These are phyloP conservation scores for Nannochloropsis gaditana DNA, from an alignment of 108 stramenopile genomes.

Conservation along the genomic window DNA sequence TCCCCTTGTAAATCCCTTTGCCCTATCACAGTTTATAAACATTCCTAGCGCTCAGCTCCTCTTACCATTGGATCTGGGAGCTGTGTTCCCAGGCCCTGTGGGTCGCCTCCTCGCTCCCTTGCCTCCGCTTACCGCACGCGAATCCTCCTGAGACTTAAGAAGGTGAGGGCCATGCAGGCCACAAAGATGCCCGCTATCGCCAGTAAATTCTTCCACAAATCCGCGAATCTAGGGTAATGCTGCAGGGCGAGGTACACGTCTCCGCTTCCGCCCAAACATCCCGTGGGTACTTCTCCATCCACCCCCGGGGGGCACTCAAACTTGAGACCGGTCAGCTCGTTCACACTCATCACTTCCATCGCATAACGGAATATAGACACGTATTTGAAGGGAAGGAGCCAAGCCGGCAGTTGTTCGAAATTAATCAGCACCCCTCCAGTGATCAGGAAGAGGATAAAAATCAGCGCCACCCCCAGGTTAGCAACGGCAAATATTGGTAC, in stretches of 20 bases:
- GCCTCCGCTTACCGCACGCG: background rate
- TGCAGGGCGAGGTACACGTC: background rate
- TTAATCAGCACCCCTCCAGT: conserved; percentile 16
- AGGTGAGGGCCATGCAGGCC: background rate
- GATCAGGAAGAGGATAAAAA: conserved; percentile 11
- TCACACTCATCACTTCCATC: background rate
- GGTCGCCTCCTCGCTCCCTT: background rate
- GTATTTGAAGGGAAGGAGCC: background rate
- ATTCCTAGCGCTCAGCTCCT: too few relatives aligned
- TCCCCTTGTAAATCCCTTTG: too few relatives aligned
- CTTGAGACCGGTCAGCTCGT: background rate
- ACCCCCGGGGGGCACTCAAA: background rate
- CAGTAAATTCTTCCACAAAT: background rate
- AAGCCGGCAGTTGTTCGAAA: background rate
- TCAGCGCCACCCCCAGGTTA: conserved; percentile 7
- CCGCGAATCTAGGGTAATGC: background rate
- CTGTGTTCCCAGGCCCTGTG: too few relatives aligned
- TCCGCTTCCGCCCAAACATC: background rate
- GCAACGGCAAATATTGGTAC: background rate
- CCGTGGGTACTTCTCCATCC: background rate
- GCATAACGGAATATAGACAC: background rate
- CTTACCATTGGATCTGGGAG: too few relatives aligned
- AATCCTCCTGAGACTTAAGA: conserved; percentile 13
- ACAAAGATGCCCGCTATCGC: background rate
- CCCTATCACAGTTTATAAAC: too few relatives aligned